A percentile compares a stretch with the other conserved stretches of the same genome.
Conservation (phyloP, 768 basidiomycete species). For the Lactifluus echinatus region DNA sequence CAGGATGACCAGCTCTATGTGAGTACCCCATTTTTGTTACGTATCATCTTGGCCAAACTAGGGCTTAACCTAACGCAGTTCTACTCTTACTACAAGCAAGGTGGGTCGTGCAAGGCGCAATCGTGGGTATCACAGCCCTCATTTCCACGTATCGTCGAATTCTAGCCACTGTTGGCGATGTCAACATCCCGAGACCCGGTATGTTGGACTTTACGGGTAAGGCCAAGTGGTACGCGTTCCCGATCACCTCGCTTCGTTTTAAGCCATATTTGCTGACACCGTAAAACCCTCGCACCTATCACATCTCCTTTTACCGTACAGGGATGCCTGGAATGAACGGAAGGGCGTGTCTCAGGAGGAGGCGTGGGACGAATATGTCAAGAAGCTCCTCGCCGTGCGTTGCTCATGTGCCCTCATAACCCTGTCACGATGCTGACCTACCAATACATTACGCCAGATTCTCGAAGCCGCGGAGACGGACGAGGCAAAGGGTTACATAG, state of each 20-base stretch:
- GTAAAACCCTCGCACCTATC: neutral
- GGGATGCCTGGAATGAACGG: slow-evolving; percentile 79
- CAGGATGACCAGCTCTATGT: slow-evolving; percentile 74
- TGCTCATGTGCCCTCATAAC: neutral
- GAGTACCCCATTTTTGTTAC: slow-evolving; percentile 26
- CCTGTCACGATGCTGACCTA: slow-evolving; percentile 10
- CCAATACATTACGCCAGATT: slow-evolving; percentile 35
- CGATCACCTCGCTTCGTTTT: slow-evolving; percentile 1
- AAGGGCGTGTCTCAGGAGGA: slow-evolving; percentile 69
- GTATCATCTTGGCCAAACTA: slow-evolving; percentile 2
- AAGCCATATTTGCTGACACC: neutral
- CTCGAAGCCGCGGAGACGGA: slow-evolving; percentile 44
- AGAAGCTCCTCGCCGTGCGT: slow-evolving; percentile 58
- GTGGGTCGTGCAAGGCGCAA: slow-evolving; percentile 29
- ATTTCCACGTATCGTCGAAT: neutral
- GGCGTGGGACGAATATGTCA: slow-evolving; percentile 66
- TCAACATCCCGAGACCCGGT: slow-evolving; percentile 55
- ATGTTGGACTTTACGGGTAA: slow-evolving; percentile 81
- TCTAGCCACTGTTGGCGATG: slow-evolving; percentile 67
- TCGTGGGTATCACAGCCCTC: slow-evolving; percentile 14
- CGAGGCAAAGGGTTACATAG: slow-evolving; percentile 46
- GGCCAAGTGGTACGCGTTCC: slow-evolving; percentile 68
- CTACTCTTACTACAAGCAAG: slow-evolving; percentile 93
- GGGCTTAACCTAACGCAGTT: slow-evolving; percentile 45
- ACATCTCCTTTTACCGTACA: slow-evolving; percentile 25